Percentiles rank a stretch among this genome's conserved stretches.
Evolutionary conservation across 2,329 filamentous ascomycete genomes (phyloP).

Genomic region (Colletotrichum sp.): DNA sequence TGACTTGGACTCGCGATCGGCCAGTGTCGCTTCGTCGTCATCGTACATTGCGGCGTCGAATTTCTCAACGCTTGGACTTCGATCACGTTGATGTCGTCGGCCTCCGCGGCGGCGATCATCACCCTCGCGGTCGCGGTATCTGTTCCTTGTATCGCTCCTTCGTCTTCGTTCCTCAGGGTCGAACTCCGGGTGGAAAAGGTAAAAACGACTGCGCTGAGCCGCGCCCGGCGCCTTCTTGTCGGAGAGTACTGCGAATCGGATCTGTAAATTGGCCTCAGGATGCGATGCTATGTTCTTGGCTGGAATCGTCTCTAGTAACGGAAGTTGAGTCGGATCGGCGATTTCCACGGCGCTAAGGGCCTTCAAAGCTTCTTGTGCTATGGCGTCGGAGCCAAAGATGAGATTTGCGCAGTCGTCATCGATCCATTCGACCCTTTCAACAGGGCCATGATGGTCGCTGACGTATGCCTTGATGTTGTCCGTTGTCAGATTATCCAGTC

Average conservation of each 20-base stretch:
- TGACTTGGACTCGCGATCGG: slow-evolving; percentile 27
- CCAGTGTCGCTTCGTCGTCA: slow-evolving; percentile 58
- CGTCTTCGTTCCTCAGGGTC: slow-evolving; percentile 78
- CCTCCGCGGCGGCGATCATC: slow-evolving; percentile 37
- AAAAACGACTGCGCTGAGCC: slow-evolving; percentile 84
- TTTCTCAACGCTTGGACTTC: slow-evolving; percentile 50
- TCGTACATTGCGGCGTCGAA: slow-evolving; percentile 87
- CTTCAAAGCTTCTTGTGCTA: slow-evolving; percentile 59
- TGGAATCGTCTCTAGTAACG: slow-evolving; percentile 67
- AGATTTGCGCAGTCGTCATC: slow-evolving; percentile 92
- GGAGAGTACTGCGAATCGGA: slow-evolving; percentile 75
- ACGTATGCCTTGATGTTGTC: slow-evolving; percentile 81
- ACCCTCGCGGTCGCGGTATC: slow-evolving; percentile 65
- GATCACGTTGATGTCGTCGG: slow-evolving; percentile 46
- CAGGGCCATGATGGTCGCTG: slow-evolving; percentile 65
- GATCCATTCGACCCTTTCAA: slow-evolving; percentile 85
- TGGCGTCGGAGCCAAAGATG: slow-evolving; percentile 66
- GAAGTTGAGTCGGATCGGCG: slow-evolving; percentile 58
- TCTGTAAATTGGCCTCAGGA: slow-evolving; percentile 71
- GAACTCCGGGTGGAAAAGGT: slow-evolving; percentile 88
- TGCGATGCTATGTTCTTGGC: slow-evolving; percentile 73
- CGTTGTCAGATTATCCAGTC: slow-evolving; percentile 82
- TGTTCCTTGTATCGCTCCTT: slow-evolving; percentile 60
- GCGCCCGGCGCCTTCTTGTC: slow-evolving; percentile 86
- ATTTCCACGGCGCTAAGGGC: slow-evolving; percentile 58